These are phyloP conservation scores for Ramaria sp. DNA, from an alignment of 768 basidiomycete species.

Conservation along the genomic window DNA sequence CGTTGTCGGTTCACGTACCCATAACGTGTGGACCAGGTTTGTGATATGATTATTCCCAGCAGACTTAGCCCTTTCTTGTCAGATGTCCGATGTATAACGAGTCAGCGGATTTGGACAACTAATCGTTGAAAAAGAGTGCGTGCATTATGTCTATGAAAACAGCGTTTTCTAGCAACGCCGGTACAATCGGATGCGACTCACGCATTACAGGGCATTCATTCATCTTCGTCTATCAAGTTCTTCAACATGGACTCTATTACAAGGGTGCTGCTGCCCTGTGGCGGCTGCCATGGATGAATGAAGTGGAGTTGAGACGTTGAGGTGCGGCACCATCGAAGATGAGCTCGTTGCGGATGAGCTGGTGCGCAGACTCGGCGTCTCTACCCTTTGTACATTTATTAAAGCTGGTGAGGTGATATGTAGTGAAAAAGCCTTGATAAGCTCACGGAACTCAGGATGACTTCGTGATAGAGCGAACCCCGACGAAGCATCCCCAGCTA, in stretches of 20 bases:
- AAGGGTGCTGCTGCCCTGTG: slow-evolving; percentile 37
- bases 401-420: not conserved
- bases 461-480: slow-evolving; percentile 50
- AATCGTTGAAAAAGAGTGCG: slow-evolving; percentile 41
- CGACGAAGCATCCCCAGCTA: slow-evolving; percentile 26
- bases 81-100: slow-evolving; percentile 62
- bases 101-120: slow-evolving; percentile 61
- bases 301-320: slow-evolving; percentile 58
- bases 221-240: slow-evolving; percentile 57
- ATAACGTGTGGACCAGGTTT: slow-evolving; percentile 57
- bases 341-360: slow-evolving; percentile 57
- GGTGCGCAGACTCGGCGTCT: slow-evolving; percentile 37
- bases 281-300: slow-evolving; percentile 56
- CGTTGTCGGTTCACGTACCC: slow-evolving; percentile 35
- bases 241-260: slow-evolving; percentile 56
- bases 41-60: slow-evolving; percentile 53
- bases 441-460: slow-evolving; percentile 61
- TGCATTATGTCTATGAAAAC: slow-evolving; percentile 29
- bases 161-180: not conserved
- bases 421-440: slow-evolving; percentile 26
- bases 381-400: slow-evolving; percentile 31
- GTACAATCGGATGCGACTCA: slow-evolving; percentile 13
- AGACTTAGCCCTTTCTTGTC: slow-evolving; percentile 58
- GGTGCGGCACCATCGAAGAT: slow-evolving; percentile 41
- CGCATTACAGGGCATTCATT: slow-evolving; percentile 59